These are phyloP conservation scores for Sporothrix humicola DNA, from an alignment of 2,329 filamentous ascomycete species.

Conservation along the genomic window DNA sequence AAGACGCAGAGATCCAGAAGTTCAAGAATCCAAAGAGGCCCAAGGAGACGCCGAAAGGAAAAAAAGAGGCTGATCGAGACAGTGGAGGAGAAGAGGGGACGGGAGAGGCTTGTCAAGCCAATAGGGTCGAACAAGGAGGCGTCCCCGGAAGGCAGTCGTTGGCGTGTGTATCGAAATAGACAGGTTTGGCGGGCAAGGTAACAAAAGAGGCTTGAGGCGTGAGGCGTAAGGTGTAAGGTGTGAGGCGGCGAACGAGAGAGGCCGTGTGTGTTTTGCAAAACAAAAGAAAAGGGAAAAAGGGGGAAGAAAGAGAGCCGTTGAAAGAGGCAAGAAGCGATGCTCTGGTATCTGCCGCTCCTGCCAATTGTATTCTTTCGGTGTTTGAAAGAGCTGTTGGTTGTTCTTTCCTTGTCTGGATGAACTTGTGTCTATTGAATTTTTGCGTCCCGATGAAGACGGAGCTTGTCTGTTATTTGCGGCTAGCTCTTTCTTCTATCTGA, in stretches of 20 bases:
- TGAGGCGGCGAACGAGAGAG: slow-evolving; percentile 4
- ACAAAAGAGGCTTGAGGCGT: neutral
- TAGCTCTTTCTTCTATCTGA: neutral
- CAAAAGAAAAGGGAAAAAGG: neutral
- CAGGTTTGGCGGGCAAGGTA: neutral
- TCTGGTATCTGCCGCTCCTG: neutral
- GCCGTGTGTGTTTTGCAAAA: neutral
- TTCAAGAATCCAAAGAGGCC: neutral
- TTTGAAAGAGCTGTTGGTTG: neutral
- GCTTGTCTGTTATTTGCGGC: neutral
- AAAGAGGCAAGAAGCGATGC: neutral
- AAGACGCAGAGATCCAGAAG: neutral
- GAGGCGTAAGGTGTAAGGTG: neutral
- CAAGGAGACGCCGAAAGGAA: neutral
- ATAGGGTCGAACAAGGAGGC: slow-evolving; percentile 11
- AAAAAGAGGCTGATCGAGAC: neutral
- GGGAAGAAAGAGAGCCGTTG: neutral
- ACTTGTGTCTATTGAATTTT: neutral
- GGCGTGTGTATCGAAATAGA: neutral
- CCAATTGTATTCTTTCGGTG: neutral
- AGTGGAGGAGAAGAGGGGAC: neutral
- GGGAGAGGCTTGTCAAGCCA: slow-evolving; percentile 2
- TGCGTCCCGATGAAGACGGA: neutral
- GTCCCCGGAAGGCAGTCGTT: neutral
- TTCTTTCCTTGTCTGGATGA: neutral